Conservation (phyloP, 805 yeast genomes). For the Ascoidea asiatica region DNA sequence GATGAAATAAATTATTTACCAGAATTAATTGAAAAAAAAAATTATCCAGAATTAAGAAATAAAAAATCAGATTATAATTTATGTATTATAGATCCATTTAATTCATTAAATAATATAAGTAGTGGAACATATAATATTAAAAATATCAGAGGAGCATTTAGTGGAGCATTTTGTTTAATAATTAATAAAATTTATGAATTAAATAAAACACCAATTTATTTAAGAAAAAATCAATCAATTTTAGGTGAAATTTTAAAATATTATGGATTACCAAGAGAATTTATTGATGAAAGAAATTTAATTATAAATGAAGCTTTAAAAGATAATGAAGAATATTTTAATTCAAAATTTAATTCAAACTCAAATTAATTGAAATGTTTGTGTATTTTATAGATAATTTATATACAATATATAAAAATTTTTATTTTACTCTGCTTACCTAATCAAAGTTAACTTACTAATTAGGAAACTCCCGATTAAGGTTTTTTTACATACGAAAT, state of each 20-base stretch:
- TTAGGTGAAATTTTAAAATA: slow-evolving; percentile 70
- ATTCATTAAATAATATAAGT: slow-evolving; percentile 68
- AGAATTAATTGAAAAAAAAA: slow-evolving; percentile 44
- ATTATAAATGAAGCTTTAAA: slow-evolving; percentile 47
- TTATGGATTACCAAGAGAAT: slow-evolving; percentile 63
- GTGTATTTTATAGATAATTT: slow-evolving; percentile 32
- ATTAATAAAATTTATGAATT: slow-evolving; percentile 65
- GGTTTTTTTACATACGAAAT: no score
- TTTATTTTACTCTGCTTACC: no score
- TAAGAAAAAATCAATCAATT: slow-evolving; percentile 57
- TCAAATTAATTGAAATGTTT: slow-evolving; percentile 25
- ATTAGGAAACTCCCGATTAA: no score
- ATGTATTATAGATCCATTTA: slow-evolving; percentile 84
- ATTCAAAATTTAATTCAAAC: neutral
- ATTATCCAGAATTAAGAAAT: slow-evolving; percentile 36
- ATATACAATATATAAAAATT: no score
- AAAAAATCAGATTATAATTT: slow-evolving; percentile 42
- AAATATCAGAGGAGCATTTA: slow-evolving; percentile 73
- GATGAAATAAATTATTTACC: slow-evolving; percentile 38
- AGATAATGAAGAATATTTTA: slow-evolving; percentile 13
- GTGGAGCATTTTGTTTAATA: slow-evolving; percentile 73
- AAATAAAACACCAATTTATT: slow-evolving; percentile 49
- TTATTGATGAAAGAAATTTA: slow-evolving; percentile 56
- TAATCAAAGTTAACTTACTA: no score
- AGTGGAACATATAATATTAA: slow-evolving; percentile 73